Evolutionary conservation across 805 yeast genomes (phyloP).

Genomic region (Ogataea thermomethanolica): DNA sequence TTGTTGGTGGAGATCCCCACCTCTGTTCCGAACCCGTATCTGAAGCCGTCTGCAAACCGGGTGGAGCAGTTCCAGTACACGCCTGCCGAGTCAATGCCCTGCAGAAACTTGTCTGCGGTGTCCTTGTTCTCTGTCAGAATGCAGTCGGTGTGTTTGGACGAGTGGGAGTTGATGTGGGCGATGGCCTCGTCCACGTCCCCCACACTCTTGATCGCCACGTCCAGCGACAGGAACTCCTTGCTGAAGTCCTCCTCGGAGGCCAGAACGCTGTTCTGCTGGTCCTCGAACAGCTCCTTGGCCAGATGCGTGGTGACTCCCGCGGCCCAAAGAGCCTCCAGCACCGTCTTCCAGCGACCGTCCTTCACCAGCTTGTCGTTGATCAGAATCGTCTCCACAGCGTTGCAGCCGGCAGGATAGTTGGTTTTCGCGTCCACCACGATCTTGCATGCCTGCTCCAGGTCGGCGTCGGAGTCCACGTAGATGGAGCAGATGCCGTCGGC

Average conservation of each 20-base stretch:
- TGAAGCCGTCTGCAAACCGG: conserved; percentile 96
- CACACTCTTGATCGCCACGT: conserved; percentile 70
- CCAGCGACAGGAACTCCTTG: conserved; percentile 79
- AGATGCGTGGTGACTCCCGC: conserved; percentile 75
- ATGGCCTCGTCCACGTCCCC: conserved; percentile 68
- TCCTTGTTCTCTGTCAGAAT: conserved; percentile 75
- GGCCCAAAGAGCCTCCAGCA: conserved; percentile 42
- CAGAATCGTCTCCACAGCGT: conserved; percentile 87
- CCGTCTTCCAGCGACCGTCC: conserved; percentile 11
- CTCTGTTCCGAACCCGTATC: conserved; percentile 98
- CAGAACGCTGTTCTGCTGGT: conserved; percentile 31
- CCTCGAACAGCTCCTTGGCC: conserved; percentile 46
- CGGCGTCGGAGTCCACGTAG: conserved; percentile 75
- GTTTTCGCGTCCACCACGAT: conserved; percentile 86
- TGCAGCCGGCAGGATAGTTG: conserved; percentile 98
- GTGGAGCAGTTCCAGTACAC: conserved; percentile 98
- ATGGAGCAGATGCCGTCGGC: conserved; percentile 97
- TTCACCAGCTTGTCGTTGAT: conserved; percentile 45
- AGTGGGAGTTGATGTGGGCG: conserved; percentile 79
- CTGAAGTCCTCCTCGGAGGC: conserved; percentile 70
- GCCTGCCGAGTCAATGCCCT: conserved; percentile 91
- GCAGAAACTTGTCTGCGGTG: conserved; percentile 72
- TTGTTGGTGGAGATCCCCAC: conserved; percentile 97
- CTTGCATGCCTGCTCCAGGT: conserved; percentile 68
- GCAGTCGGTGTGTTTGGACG: conserved; percentile 95